phyloP scores from a whole-genome alignment of 257 asterid genomes.

The Fraxinus quadrangulata region DNA sequence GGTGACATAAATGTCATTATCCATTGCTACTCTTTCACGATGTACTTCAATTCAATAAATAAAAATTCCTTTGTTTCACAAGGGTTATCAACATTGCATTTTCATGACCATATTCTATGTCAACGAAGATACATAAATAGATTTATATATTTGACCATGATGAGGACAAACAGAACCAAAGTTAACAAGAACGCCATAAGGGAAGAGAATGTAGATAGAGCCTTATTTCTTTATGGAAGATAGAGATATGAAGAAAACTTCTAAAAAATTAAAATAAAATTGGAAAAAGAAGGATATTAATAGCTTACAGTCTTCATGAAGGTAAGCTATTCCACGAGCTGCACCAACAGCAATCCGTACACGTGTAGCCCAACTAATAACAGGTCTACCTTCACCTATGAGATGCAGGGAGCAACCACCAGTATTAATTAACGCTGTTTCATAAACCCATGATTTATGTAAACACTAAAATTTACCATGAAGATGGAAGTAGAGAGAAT shows the following conservation, averaged over 20 bases:
- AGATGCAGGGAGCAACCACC: constrained; percentile 22
- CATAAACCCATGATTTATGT: constrained; percentile 18
- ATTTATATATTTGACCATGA: not conserved
- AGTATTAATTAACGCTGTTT: constrained; percentile 16
- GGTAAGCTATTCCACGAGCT: constrained; percentile 98
- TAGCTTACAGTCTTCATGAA: constrained; percentile 94
- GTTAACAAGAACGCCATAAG: not conserved
- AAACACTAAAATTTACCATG: constrained; percentile 60
- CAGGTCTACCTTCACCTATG: constrained; percentile 66
- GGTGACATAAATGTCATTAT: not conserved
- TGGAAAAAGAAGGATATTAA: constrained; percentile 15
- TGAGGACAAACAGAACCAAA: constrained; percentile 9
- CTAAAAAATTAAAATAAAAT: not conserved
- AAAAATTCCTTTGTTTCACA: constrained; percentile 1
- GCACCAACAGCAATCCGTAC: constrained; percentile 87
- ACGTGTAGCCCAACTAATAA: constrained; percentile 81
- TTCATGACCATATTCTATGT: not conserved
- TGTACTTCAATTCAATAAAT: not conserved
- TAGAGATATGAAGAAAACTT: not conserved
- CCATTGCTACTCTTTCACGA: not conserved
- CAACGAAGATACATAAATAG: not conserved
- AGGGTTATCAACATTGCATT: not conserved
- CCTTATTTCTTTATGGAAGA: not conserved
- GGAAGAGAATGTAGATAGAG: not conserved
- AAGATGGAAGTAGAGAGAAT: constrained; percentile 93